phyloP scores from a whole-genome alignment of 2,329 filamentous ascomycete species.

The Phialocephala sp. region DNA sequence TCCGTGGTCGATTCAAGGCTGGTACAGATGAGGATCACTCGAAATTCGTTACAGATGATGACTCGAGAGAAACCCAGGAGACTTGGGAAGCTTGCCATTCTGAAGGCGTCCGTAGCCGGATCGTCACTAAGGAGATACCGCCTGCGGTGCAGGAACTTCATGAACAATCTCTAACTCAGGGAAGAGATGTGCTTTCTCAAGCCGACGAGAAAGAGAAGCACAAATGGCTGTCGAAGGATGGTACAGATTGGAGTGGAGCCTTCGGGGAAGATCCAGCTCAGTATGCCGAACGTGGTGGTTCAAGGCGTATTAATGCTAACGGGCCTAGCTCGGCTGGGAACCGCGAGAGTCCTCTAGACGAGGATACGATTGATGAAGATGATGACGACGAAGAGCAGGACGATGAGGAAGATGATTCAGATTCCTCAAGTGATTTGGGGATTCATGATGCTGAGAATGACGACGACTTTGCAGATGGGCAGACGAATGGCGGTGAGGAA shows the following conservation, averaged over 20 bases:
- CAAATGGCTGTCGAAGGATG: conserved; percentile 79
- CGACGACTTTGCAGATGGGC: conserved; percentile 10
- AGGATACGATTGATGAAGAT: conserved; percentile 33
- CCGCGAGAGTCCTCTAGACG: conserved; percentile 39
- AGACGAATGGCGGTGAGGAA: conserved; percentile 5
- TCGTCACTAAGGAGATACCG: conserved; percentile 76
- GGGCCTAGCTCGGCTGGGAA: conserved; percentile 20
- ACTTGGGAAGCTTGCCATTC: conserved; percentile 91
- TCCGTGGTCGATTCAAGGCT: conserved; percentile 83
- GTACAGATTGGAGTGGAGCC: conserved; percentile 84
- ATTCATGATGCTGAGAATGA: conserved; percentile 57
- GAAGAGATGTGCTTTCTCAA: conserved; percentile 79
- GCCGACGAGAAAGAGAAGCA: conserved; percentile 74
- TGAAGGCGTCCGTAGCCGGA: conserved; percentile 78
- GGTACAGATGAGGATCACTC: conserved; percentile 89
- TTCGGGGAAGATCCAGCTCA: conserved; percentile 76
- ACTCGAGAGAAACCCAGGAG: conserved; percentile 91
- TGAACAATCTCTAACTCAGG: conserved; percentile 78
- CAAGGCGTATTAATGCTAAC: conserved; percentile 24
- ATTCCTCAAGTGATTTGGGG: conserved; percentile 55
- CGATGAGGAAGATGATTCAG: conserved; percentile 36
- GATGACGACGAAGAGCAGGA: conserved; percentile 34
- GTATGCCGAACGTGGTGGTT: conserved; percentile 32
- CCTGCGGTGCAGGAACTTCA: conserved; percentile 76
- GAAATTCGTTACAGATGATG: conserved; percentile 82